These are phyloP conservation scores for Aspergillus haitiensis DNA, from an alignment of 495 filamentous ascomycete genomes.

Conservation along the genomic window DNA sequence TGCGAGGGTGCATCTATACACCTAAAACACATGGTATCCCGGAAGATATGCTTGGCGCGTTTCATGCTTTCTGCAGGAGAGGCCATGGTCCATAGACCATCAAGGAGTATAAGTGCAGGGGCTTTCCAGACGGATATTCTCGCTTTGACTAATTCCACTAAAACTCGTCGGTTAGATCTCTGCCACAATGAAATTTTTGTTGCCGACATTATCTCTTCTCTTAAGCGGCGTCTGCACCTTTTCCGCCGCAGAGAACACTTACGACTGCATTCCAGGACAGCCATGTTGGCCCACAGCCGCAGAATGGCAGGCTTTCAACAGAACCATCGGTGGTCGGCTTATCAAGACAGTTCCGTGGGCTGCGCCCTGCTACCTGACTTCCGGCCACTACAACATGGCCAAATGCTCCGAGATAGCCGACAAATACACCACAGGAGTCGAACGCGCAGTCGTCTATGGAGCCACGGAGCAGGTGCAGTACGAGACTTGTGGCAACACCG, in stretches of 20 bases:
- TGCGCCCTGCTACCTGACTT: conserved; percentile 24
- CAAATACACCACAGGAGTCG: conserved; percentile 15
- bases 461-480: conserved; percentile 17
- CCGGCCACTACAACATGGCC: conserved; percentile 15
- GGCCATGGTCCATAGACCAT: no score
- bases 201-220: not conserved
- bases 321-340: conserved; percentile 20
- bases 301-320: conserved; percentile 29
- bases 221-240: not conserved
- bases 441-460: conserved; percentile 17
- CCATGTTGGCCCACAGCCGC: not conserved
- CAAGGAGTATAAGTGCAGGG: no score
- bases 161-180: no score
- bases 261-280: not conserved
- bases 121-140: no score
- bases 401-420: conserved; percentile 18
- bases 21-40: no score
- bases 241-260: not conserved
- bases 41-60: no score
- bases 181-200: not conserved
- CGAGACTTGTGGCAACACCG: conserved; percentile 16
- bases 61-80: no score
- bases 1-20: no score
- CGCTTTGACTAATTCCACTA: no score
- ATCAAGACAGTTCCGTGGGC: conserved; percentile 22